Percentiles rank a stretch among this genome's conserved stretches.
Conservation (phyloP, 176 grass and related monocot genomes). For the Zoysia pacifica region DNA sequence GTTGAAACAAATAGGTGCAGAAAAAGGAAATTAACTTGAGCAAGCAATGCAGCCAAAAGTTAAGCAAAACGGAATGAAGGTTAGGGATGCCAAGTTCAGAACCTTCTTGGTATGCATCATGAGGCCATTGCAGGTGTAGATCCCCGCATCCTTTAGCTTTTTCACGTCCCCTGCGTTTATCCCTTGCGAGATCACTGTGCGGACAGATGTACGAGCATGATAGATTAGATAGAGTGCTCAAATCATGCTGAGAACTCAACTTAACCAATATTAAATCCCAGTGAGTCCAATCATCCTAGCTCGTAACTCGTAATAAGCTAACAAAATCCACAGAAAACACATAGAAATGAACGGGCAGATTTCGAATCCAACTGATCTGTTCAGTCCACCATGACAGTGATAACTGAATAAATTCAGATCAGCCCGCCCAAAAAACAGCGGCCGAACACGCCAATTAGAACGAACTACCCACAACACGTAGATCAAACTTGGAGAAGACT, state of each 20-base stretch:
- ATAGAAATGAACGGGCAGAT: not conserved
- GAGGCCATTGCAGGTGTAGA: constrained; percentile 96
- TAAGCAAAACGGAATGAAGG: not conserved
- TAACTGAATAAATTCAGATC: not conserved
- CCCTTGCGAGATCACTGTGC: constrained; percentile 85
- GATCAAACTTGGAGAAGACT: not conserved
- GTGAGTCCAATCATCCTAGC: not conserved
- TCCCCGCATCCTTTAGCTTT: constrained; percentile 95
- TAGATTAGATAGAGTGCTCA: not conserved
- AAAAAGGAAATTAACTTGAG: constrained; percentile 13
- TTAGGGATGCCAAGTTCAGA: constrained; percentile 1
- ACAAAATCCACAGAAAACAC: not conserved
- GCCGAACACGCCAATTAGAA: not conserved
- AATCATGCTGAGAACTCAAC: constrained; percentile 13
- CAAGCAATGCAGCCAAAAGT: not conserved
- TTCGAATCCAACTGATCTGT: not conserved
- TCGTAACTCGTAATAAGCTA: not conserved
- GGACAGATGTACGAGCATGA: constrained; percentile 1
- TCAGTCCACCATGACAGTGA: not conserved
- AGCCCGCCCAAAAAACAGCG: not conserved
- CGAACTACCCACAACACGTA: not conserved
- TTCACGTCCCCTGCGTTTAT: constrained; percentile 93
- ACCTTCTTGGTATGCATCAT: constrained; percentile 99
- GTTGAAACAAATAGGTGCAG: not conserved
- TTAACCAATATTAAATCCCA: not conserved